Conservation (phyloP, 2,329 filamentous ascomycete species). For the Aspergillus fumigatiaffinis region DNA sequence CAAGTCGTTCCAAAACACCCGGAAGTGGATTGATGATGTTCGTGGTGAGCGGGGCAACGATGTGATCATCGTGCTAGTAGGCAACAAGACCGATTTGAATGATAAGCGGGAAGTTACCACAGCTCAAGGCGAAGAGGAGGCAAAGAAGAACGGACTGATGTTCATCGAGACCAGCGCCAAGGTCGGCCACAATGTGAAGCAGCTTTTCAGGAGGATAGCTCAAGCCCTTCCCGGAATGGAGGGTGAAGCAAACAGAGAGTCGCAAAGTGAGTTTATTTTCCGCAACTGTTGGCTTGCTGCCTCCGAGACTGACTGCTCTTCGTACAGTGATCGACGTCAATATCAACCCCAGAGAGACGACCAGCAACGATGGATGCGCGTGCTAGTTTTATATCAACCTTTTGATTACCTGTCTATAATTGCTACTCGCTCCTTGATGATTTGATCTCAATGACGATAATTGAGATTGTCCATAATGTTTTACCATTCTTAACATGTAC, state of each 20-base stretch:
- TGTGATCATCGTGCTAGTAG: slow-evolving; percentile 96
- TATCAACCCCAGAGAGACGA: slow-evolving; percentile 65
- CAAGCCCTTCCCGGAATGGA: slow-evolving; percentile 98
- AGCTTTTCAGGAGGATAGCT: slow-evolving; percentile 94
- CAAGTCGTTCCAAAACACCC: slow-evolving; percentile 97
- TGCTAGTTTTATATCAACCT: slow-evolving; percentile 45
- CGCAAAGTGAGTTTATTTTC: slow-evolving; percentile 64
- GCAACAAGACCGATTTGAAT: slow-evolving; percentile 98
- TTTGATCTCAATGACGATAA: slow-evolving; percentile 23
- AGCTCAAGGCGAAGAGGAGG: slow-evolving; percentile 93
- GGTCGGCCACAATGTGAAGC: slow-evolving; percentile 96
- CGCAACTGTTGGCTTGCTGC: background rate
- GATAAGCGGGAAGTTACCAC: slow-evolving; percentile 98
- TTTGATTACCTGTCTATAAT: slow-evolving; percentile 8
- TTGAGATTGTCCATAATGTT: slow-evolving; percentile 36
- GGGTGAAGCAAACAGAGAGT: slow-evolving; percentile 73
- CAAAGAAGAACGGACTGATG: slow-evolving; percentile 96
- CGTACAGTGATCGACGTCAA: slow-evolving; percentile 87
- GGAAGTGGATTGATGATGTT: slow-evolving; percentile 99
- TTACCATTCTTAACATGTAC: slow-evolving; percentile 34
- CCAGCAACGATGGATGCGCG: slow-evolving; percentile 69
- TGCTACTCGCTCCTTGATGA: slow-evolving; percentile 8
- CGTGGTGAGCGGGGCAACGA: slow-evolving; percentile 94
- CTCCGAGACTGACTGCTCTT: slow-evolving; percentile 20
- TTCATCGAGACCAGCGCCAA: slow-evolving; percentile 99